These are phyloP conservation scores for Blastobotrys chiropterorum DNA, from an alignment of 805 yeast genomes.

Conservation along the genomic window DNA sequence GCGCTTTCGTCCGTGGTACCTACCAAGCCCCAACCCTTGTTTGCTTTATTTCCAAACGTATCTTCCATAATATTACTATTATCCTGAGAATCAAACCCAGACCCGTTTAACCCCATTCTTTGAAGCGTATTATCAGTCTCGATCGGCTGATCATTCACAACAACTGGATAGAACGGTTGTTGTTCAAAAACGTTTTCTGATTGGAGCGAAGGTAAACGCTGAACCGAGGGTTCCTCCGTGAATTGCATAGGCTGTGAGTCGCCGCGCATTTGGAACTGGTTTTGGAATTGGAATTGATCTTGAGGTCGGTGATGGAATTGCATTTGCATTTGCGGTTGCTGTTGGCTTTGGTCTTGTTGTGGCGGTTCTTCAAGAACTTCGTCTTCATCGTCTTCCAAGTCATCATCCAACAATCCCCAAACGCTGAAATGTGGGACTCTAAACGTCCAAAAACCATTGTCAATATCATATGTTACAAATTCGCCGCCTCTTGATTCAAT, in stretches of 20 bases:
- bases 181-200: not conserved
- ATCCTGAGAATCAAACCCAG: not conserved
- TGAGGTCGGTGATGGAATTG: constrained; percentile 3
- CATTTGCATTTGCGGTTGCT: constrained; percentile 3
- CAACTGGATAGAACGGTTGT: not conserved
- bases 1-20: not conserved
- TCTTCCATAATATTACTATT: not conserved
- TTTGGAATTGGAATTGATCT: constrained; percentile 3
- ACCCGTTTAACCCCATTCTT: not conserved
- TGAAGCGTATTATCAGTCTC: not conserved
- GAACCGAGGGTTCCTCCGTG: too few species aligned
- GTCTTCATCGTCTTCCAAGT: constrained; percentile 47
- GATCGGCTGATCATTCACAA: not conserved
- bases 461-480: constrained; percentile 72
- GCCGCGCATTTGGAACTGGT: not conserved
- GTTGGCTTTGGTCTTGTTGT: not conserved
- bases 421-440: constrained; percentile 86
- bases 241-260: too few species aligned
- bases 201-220: not conserved
- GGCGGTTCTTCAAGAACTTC: constrained; percentile 30
- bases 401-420: constrained; percentile 63
- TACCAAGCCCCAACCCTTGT: not conserved
- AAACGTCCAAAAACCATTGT: constrained; percentile 70
- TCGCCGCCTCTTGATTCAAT: constrained; percentile 62
- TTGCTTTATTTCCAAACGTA: constrained; percentile 1